Base-by-base conservation (phyloP, 2,329 filamentous ascomycete species). In the Fusarium mexicanum region DNA sequence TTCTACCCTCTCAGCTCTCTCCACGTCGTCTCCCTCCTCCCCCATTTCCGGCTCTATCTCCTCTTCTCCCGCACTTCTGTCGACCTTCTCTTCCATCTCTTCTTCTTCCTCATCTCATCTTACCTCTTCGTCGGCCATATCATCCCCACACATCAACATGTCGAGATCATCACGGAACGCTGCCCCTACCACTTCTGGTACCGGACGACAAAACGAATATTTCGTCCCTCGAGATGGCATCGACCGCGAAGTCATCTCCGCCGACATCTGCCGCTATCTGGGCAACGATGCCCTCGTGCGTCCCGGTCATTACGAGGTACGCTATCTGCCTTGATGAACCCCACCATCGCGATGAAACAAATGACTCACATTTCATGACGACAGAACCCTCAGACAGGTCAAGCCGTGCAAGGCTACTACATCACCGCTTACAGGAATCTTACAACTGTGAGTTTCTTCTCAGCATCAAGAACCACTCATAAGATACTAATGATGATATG, bases 231-330 rank as follows among this genome's bases (percentile, higher is more conserved):
- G 92, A 79, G 92, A 94, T 83, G 93, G 93, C 80, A 95, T 95
- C 83, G 92, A 93, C 82, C 91, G 93, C 78, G 93, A 95, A 83
- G 93, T 95, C 79, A 94, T 95, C 83, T 94, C 93, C 73, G 91
- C 92, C 81, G 93, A 95, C 82, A 94, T 95, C 76, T 95, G 93
- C 86, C 92, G 93, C 80, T 95, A 94, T 82, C 88, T 95, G 77
- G 93, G 93, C 79, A 94, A 94, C 82, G 93, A 95, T 86, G 93
- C 93, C 76, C 88, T 94, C 79, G 93, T 94, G 80, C 91, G 91
- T 80, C 93, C 92, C 68, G 92, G 91, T 79, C 90, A 89, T 77
- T 92, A 93, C 83, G 90, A 93, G 88, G 92, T 94, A 88, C 78
- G 77, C 58, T 58, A 13, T 43, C 44, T 26, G 31, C 33, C 46